phyloP scores from a whole-genome alignment of 805 yeast species.

The Schwanniomyces vanrijiae region DNA sequence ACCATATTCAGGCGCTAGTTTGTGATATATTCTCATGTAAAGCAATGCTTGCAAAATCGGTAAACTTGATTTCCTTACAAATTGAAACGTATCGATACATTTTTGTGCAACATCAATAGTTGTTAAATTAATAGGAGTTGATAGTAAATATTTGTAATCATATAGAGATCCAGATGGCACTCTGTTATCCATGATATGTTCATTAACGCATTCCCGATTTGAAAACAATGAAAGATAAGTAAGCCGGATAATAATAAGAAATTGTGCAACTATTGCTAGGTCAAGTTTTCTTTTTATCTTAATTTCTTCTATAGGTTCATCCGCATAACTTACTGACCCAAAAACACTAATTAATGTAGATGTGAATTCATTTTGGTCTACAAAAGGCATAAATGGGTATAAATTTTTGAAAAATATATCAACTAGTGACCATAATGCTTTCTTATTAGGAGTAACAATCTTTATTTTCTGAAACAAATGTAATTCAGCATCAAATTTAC shows the following conservation, averaged over 20 bases:
- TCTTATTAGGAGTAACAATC: conserved; percentile 21
- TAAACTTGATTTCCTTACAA: conserved; percentile 31
- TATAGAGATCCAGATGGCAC: conserved; percentile 10
- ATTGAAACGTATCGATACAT: conserved; percentile 24
- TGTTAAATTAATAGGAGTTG: conserved; percentile 18
- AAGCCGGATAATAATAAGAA: conserved; percentile 26
- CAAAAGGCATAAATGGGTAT: conserved; percentile 25
- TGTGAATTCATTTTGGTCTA: conserved; percentile 26
- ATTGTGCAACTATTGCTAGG: conserved; percentile 21
- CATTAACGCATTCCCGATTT: conserved; percentile 21
- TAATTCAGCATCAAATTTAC: conserved; percentile 11
- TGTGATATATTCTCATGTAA: conserved; percentile 47
- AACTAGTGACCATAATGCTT: conserved; percentile 26
- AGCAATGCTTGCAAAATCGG: conserved; percentile 52
- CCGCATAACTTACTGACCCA: conserved; percentile 20
- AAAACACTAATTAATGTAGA: conserved; percentile 17
- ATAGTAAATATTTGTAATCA: conserved; percentile 17
- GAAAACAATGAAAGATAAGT: conserved; percentile 26
- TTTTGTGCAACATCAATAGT: conserved; percentile 20
- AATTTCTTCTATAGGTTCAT: conserved; percentile 15
- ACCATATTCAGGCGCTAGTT: conserved; percentile 47
- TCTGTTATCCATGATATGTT: conserved; percentile 12
- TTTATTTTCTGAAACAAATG: conserved; percentile 18
- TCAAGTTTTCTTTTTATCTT: conserved; percentile 22
- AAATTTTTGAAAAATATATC: conserved; percentile 25